Base-by-base conservation (phyloP, 305 asterid genomes). In the Solanum hybrid region DNA sequence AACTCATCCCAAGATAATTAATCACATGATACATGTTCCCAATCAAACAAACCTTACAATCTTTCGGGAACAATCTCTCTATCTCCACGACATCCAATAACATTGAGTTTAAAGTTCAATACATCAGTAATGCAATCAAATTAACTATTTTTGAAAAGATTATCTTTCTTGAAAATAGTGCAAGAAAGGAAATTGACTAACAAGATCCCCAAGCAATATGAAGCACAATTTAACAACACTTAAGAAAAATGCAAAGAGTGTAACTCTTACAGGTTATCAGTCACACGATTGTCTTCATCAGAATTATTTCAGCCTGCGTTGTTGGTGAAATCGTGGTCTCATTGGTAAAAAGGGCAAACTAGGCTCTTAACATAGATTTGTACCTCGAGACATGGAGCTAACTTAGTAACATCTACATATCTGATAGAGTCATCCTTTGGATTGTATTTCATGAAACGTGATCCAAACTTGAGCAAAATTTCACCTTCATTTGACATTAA, bases 51-150 rank as follows among this genome's bases (percentile, higher is more conserved):
- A 0, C 67, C 20, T 0, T 51, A 16, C 67, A 51, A 16, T 51
- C 67, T 51, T 51, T 51, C n/a, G 9, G n/a, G n/a, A 51, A 18
- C 67, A 51, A 0, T 51, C 67, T 18, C 67, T 16, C n/a, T 51
- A 14, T 51, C 67, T 0, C 5, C 0, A 2, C 28, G 12, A 74
- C 36, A 0, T 14, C n/a, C 6, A 3, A 0, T 29, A 29, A 6
- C 79, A 13, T 13, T 13, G 36, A 73, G 36, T 73, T 73, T 73
- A 73, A 73, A 73, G 79, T 73, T 73, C 79, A 29, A 73, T 1
- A 74, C 36, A 74, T 5, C 79, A 74, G 36, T 29, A 29, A 74
- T 29, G 12, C 36, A 28, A 74, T 33, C 36, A 74, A 74, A 73
- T 13, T 74, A 28, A 74, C 36, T 74, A 1, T 8, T 29, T 33